Evolutionary conservation across 495 filamentous ascomycete species (phyloP), one percentile per base, ranked within the genome.

Genomic region (Tirmania nivea): DNA sequence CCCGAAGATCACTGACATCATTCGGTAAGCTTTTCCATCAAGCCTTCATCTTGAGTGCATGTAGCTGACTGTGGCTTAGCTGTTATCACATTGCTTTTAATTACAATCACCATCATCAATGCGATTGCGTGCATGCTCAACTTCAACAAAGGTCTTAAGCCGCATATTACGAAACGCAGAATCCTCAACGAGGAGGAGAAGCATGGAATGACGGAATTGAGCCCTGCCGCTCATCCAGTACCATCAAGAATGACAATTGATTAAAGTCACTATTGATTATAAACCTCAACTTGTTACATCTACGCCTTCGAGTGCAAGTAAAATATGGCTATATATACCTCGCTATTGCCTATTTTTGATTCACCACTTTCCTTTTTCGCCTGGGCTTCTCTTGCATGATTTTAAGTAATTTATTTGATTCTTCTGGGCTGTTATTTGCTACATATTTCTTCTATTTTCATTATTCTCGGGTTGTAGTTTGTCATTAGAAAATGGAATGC

Each of bases 101-200:
- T 97, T 60, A 69, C 94, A 42, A 65, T 84, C 52, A 97, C 90
- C 52, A 96, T 97, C 60, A 71, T 79, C 69, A 87, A 93, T 55
- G 89, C 86, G 25, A 76, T 80, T 58, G 73, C 84, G 58, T 96
- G 90, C 72, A 83, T 81, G 67, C 69, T 71, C 64, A 97, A 97
- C 71, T 97, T 96, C 74, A 73, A 81, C 68, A 80, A 81, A 56
- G 90, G 90, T 8, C 70, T 97, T 54, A 95, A 92, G 70, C 81
- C 78, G 14, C 86, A 95, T 65, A 75, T 97, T 57, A 71, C 76
- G 63, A 74, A 71, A 60, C 73, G 81, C 39, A 80, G 74, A 67
- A 59, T 71, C 47, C 67, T 68, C 21, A 68, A 69, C 34, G 78
- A 79, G 51, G 78, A 79, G 36, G 84, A 94, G 67, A 83, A 86